A percentile compares a stretch with the other conserved stretches of the same genome.
Evolutionary conservation across 371 early-diverging fungal species (phyloP).

Genomic region (Zopfochytrium polystomum): DNA sequence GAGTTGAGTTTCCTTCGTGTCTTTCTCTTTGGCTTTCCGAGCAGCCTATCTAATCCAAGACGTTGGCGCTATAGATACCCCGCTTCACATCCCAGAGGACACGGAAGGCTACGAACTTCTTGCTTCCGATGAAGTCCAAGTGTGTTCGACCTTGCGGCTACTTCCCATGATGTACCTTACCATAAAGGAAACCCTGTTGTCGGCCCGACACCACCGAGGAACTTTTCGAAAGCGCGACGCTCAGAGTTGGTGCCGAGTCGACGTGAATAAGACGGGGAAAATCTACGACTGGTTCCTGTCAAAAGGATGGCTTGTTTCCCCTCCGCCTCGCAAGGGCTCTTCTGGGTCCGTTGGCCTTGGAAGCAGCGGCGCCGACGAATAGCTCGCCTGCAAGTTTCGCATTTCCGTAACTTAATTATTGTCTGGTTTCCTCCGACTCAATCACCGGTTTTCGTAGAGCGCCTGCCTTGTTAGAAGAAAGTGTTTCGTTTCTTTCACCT

Average conservation of each 20-base stretch:
- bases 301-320: slow-evolving; percentile 37
- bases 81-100: slow-evolving; percentile 26
- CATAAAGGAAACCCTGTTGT: slow-evolving; percentile 40
- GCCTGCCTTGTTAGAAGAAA: too few species aligned
- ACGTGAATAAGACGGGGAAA: slow-evolving; percentile 49
- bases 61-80: slow-evolving; percentile 7
- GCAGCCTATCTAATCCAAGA: background rate
- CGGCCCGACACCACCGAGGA: slow-evolving; percentile 24
- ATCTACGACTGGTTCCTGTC: slow-evolving; percentile 49
- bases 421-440: too few species aligned
- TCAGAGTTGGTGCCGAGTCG: slow-evolving; percentile 46
- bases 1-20: slow-evolving; percentile 13
- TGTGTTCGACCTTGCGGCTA: slow-evolving; percentile 41
- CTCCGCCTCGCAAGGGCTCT: slow-evolving; percentile 7
- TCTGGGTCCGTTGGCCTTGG: background rate
- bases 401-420: too few species aligned
- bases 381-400: background rate
- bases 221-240: slow-evolving; percentile 46
- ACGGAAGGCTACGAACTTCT: slow-evolving; percentile 31
- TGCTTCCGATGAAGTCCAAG: slow-evolving; percentile 35
- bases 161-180: slow-evolving; percentile 36
- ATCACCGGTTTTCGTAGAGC: too few species aligned
- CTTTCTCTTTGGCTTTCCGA: background rate
- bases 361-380: background rate
- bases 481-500: too few species aligned